These are phyloP conservation scores for Phytophthora pisi DNA, from an alignment of 352 stramenopile species.

Conservation along the genomic window DNA sequence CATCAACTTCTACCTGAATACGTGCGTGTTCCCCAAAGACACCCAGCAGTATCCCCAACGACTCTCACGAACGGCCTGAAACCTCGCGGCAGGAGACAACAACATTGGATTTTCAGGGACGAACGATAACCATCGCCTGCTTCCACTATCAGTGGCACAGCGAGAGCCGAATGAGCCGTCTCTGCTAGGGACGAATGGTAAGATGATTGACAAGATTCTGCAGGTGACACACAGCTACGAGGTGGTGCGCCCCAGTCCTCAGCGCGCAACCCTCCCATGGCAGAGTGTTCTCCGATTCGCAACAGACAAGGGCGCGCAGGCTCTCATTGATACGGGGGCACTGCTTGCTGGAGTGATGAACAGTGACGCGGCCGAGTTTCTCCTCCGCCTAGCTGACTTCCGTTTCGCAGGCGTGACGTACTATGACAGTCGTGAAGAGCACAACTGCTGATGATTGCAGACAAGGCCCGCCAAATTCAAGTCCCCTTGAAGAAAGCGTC, in stretches of 20 bases:
- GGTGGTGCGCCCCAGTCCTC: slow-evolving; percentile 22
- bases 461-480: slow-evolving; percentile 53
- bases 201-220: slow-evolving; percentile 86
- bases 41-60: slow-evolving; percentile 80
- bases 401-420: slow-evolving; percentile 75
- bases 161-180: slow-evolving; percentile 53
- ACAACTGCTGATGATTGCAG: slow-evolving; percentile 79
- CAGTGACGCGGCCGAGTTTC: slow-evolving; percentile 52
- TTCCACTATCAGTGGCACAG: slow-evolving; percentile 76
- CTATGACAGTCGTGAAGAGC: slow-evolving; percentile 63
- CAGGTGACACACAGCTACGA: slow-evolving; percentile 43
- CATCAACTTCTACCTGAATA: slow-evolving; percentile 90
- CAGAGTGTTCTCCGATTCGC: slow-evolving; percentile 49
- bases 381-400: slow-evolving; percentile 42
- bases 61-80: slow-evolving; percentile 79
- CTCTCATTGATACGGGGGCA: slow-evolving; percentile 87
- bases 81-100: slow-evolving; percentile 65
- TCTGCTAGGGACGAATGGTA: slow-evolving; percentile 81
- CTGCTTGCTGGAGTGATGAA: slow-evolving; percentile 74
- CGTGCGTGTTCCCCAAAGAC: slow-evolving; percentile 82
- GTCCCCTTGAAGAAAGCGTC: slow-evolving; percentile 63
- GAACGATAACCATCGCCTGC: slow-evolving; percentile 87
- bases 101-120: slow-evolving; percentile 90
- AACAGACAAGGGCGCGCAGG: slow-evolving; percentile 49
- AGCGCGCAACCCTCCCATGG: slow-evolving; percentile 37